phyloP scores from a whole-genome alignment of 805 yeast genomes.

The Lipomyces yamadae region DNA sequence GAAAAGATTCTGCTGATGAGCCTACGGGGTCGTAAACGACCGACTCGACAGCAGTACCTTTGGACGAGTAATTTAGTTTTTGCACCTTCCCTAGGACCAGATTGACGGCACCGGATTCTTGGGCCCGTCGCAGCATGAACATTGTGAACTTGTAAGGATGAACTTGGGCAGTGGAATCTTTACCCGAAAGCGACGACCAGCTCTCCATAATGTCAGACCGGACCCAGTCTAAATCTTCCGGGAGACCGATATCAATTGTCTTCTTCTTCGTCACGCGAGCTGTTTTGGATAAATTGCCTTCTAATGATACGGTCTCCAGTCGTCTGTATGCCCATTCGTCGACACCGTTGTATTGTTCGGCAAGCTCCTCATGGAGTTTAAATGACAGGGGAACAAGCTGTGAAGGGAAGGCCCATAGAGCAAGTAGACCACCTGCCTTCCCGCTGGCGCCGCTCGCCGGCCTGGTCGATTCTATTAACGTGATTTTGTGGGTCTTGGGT shows the following conservation, averaged over 20 bases:
- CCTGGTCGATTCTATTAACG: conserved; percentile 83
- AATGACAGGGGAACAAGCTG: conserved; percentile 90
- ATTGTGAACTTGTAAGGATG: conserved; percentile 96
- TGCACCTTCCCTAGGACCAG: conserved; percentile 83
- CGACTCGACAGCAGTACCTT: conserved; percentile 64
- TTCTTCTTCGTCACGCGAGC: conserved; percentile 25
- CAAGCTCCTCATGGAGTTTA: conserved; percentile 78
- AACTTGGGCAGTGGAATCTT: conserved; percentile 91
- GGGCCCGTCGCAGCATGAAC: conserved; percentile 75
- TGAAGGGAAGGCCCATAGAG: conserved; percentile 96
- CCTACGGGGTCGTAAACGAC: conserved; percentile 52
- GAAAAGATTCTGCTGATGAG: conserved; percentile 41
- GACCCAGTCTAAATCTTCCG: conserved; percentile 78
- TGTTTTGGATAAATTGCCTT: conserved; percentile 67
- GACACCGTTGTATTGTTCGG: conserved; percentile 80
- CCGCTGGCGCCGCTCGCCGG: conserved; percentile 98
- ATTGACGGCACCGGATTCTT: conserved; percentile 82
- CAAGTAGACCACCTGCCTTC: conserved; percentile 94
- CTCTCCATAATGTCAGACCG: conserved; percentile 63
- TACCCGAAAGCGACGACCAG: conserved; percentile 82
- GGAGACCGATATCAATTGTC: conserved; percentile 45
- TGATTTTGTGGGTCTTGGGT: conserved; percentile 73
- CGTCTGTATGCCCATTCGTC: conserved; percentile 92
- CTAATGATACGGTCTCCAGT: conserved; percentile 81
- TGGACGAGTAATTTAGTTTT: conserved; percentile 64